These are phyloP conservation scores for Xylariales sp. DNA, from an alignment of 2,329 filamentous ascomycete genomes.

Conservation along the genomic window DNA sequence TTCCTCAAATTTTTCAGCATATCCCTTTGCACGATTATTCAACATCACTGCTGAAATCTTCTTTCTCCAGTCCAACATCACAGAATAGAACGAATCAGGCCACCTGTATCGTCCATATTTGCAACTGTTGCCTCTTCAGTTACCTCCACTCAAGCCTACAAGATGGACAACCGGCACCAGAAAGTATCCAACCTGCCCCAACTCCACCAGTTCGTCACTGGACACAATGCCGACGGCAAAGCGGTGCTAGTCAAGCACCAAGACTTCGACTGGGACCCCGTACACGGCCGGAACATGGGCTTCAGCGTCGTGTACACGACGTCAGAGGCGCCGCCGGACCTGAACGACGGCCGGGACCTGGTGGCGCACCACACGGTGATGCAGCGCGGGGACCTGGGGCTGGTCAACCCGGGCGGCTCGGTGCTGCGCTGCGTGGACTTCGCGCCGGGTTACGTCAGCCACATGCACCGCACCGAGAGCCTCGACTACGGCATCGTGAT, in stretches of 20 bases:
- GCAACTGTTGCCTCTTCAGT: no score
- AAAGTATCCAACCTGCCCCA: constrained; percentile 13
- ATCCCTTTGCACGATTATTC: no score
- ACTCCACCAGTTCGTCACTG: constrained; percentile 20
- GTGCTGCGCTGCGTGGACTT: constrained; percentile 45
- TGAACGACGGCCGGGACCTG: constrained; percentile 37
- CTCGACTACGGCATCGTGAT: constrained; percentile 52
- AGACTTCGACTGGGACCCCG: constrained; percentile 22
- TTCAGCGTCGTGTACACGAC: constrained; percentile 40
- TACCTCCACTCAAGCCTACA: no score
- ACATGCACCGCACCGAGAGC: constrained; percentile 50
- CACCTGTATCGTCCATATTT: no score
- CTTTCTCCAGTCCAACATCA: no score
- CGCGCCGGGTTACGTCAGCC: constrained; percentile 32
- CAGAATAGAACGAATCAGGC: no score
- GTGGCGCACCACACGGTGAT: constrained; percentile 27
- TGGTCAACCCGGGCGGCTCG: constrained; percentile 25
- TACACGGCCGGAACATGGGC: constrained; percentile 27
- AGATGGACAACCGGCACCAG: no score
- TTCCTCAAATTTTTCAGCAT: no score
- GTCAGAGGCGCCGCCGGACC: constrained; percentile 29
- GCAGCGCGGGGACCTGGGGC: constrained; percentile 31
- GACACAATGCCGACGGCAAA: constrained; percentile 21
- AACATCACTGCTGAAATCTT: no score
- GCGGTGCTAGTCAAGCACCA: constrained; percentile 28